Evolutionary conservation across 1,139 yeast genomes (phyloP).

Genomic region (Arxiozyma telluris): DNA sequence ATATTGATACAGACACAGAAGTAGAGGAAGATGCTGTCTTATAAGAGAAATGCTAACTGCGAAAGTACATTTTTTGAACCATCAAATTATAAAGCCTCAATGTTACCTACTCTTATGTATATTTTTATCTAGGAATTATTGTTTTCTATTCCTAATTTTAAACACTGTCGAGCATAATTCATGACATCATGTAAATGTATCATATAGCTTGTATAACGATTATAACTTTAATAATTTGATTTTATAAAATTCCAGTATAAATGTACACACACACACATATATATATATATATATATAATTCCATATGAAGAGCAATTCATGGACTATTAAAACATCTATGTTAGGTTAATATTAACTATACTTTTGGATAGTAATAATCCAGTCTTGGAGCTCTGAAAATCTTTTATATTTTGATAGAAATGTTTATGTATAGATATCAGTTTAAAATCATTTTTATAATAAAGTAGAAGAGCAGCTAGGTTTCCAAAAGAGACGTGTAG

Average conservation of each 20-base stretch:
- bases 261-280: neutral
- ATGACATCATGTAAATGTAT: neutral
- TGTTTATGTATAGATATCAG: neutral
- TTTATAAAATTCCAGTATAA: neutral
- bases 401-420: neutral
- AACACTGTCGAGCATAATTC: neutral
- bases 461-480: slow-evolving; percentile 45
- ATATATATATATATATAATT: no score
- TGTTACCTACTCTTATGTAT: neutral
- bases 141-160: neutral
- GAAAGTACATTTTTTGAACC: neutral
- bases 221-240: no score
- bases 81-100: no score
- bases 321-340: no score
- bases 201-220: no score
- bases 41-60: slow-evolving; percentile 6
- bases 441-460: slow-evolving; percentile 27
- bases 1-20: slow-evolving; percentile 38
- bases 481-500: slow-evolving; percentile 51
- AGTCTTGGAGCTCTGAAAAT: neutral
- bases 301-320: no score
- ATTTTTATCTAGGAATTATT: neutral
- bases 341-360: neutral
- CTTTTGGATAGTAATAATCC: neutral
- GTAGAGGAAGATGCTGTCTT: slow-evolving; percentile 27